Percentiles rank a stretch among this genome's conserved stretches.
phyloP scores from a whole-genome alignment of 1,139 yeast species.

The Candida sanyaensis region DNA sequence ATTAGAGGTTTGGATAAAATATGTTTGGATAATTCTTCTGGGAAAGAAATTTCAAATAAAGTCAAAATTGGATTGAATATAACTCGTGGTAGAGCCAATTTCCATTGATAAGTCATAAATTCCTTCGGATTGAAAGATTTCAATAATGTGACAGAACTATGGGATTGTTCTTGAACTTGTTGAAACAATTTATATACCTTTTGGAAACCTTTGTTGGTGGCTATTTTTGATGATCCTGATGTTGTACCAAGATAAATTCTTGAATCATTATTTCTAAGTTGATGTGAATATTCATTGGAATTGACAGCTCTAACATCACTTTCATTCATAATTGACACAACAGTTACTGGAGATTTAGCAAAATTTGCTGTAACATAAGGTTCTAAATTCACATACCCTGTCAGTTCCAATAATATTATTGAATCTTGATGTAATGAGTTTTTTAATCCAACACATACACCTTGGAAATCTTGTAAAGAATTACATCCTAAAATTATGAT shows the following conservation, averaged over 20 bases:
- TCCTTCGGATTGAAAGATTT: conserved; percentile 56
- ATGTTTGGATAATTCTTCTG: conserved; percentile 58
- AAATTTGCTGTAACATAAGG: conserved; percentile 55
- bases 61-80: conserved; percentile 77
- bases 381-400: conserved; percentile 71
- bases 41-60: conserved; percentile 68
- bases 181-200: conserved; percentile 36
- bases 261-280: conserved; percentile 32
- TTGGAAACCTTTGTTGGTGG: conserved; percentile 23
- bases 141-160: conserved; percentile 40
- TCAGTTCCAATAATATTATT: conserved; percentile 62
- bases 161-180: conserved; percentile 33
- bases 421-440: conserved; percentile 37
- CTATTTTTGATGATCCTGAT: conserved; percentile 11
- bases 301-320: conserved; percentile 53
- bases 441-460: conserved; percentile 25
- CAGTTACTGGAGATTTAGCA: conserved; percentile 28
- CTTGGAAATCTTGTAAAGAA: conserved; percentile 47
- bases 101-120: conserved; percentile 80
- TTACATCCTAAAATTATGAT: conserved; percentile 36
- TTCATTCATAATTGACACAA: conserved; percentile 65
- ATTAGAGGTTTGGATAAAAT: conserved; percentile 83
- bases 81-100: conserved; percentile 73
- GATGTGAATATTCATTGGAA: conserved; percentile 27
- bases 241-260: conserved; percentile 45